Conservation (phyloP, 129 eudicot genomes). For the Smallanthus sonchifolius region DNA sequence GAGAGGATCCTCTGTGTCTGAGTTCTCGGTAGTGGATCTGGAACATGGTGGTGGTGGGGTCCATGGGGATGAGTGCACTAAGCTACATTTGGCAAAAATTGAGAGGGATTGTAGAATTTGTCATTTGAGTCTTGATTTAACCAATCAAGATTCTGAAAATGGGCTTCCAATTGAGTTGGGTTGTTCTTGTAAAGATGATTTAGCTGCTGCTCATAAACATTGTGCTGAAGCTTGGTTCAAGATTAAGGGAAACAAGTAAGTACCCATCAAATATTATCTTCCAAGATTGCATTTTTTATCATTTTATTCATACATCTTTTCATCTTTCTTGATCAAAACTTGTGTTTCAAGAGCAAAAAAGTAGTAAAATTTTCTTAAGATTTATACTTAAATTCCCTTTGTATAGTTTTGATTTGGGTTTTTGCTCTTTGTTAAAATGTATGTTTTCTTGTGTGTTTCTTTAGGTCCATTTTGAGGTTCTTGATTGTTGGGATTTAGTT, state of each 20-base stretch:
- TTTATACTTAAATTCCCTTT: background rate
- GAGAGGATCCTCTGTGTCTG: slow-evolving; percentile 51
- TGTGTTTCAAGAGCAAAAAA: background rate
- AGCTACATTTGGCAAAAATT: slow-evolving; percentile 49
- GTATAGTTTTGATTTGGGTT: background rate
- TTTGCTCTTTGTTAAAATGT: background rate
- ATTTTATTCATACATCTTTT: slow-evolving; percentile 4
- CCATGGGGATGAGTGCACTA: slow-evolving; percentile 30
- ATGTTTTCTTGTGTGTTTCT: background rate
- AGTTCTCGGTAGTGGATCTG: slow-evolving; percentile 72
- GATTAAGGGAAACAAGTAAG: slow-evolving; percentile 91
- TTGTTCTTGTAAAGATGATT: slow-evolving; percentile 91
- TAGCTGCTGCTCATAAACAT: slow-evolving; percentile 93
- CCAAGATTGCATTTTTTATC: slow-evolving; percentile 21
- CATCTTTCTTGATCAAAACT: slow-evolving; percentile 14
- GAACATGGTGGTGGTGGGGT: slow-evolving; percentile 32
- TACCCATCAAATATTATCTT: background rate
- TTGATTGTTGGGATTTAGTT: slow-evolving; percentile 11
- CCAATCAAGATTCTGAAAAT: slow-evolving; percentile 45
- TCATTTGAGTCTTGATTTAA: slow-evolving; percentile 67
- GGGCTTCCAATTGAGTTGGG: slow-evolving; percentile 87
- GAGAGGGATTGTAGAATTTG: slow-evolving; percentile 90
- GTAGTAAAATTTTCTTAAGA: background rate
- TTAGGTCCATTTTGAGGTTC: slow-evolving; percentile 2
- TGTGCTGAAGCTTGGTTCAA: slow-evolving; percentile 99